phyloP scores from a whole-genome alignment of 2,329 filamentous ascomycete species.

The Chalaropsis ovoidea region DNA sequence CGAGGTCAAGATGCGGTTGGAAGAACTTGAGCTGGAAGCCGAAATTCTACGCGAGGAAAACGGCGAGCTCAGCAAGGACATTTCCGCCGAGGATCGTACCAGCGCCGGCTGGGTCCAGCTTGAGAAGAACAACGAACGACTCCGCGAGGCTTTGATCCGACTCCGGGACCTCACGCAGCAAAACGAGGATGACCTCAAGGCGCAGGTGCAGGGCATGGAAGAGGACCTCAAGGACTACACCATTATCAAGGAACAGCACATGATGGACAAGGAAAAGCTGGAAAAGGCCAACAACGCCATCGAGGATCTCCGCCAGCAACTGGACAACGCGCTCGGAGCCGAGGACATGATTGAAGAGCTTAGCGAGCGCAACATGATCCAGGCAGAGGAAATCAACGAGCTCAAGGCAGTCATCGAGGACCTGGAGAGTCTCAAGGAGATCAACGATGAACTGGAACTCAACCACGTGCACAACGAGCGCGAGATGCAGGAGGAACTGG shows the following conservation, averaged over 20 bases:
- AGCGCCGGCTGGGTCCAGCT: constrained; percentile 84
- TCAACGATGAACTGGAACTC: constrained; percentile 87
- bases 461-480: constrained; percentile 90
- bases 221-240: constrained; percentile 60
- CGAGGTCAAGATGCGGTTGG: constrained; percentile 59
- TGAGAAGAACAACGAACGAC: constrained; percentile 78
- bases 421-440: constrained; percentile 77
- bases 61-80: constrained; percentile 68
- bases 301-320: constrained; percentile 78
- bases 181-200: constrained; percentile 67
- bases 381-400: constrained; percentile 74
- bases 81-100: constrained; percentile 77
- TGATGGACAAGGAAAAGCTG: constrained; percentile 61
- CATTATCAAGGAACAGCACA: constrained; percentile 57
- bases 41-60: constrained; percentile 85
- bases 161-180: constrained; percentile 81
- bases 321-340: constrained; percentile 77
- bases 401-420: constrained; percentile 75
- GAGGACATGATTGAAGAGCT: constrained; percentile 93
- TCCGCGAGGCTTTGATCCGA: constrained; percentile 73
- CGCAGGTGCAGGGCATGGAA: constrained; percentile 63
- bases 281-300: constrained; percentile 61
- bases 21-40: constrained; percentile 79
- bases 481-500: constrained; percentile 86
- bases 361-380: constrained; percentile 73